Evolutionary conservation across 768 basidiomycete genomes (phyloP).

Genomic region (Suillus fuscotomentosus): DNA sequence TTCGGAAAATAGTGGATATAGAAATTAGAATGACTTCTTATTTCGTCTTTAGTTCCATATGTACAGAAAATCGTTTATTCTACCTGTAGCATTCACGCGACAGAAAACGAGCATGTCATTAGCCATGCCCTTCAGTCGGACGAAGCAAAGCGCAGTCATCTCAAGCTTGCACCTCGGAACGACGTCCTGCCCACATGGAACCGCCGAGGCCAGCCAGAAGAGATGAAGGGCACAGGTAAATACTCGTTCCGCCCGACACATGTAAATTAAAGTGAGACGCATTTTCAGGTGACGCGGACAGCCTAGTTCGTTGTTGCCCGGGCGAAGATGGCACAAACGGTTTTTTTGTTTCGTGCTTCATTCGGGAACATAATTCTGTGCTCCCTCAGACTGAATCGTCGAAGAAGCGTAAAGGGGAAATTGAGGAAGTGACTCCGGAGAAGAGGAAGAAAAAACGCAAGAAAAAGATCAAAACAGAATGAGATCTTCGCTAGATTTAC

Average conservation of each 20-base stretch:
- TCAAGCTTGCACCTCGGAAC: slow-evolving; percentile 62
- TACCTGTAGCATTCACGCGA: slow-evolving; percentile 92
- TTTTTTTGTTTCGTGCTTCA: slow-evolving; percentile 96
- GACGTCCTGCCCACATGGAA: slow-evolving; percentile 82
- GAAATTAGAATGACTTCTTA: slow-evolving; percentile 6
- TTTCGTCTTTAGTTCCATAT: slow-evolving; percentile 56
- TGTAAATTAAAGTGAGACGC: not conserved
- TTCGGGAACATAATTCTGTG: slow-evolving; percentile 23
- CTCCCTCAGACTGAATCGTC: not conserved
- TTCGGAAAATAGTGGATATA: slow-evolving; percentile 4
- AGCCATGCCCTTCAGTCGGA: slow-evolving; percentile 65
- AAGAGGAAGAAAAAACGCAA: slow-evolving; percentile 17
- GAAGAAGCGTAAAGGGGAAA: slow-evolving; percentile 27
- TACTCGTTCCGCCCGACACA: slow-evolving; percentile 1
- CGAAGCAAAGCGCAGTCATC: slow-evolving; percentile 60
- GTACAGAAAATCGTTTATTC: slow-evolving; percentile 89
- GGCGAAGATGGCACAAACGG: slow-evolving; percentile 91
- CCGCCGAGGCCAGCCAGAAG: slow-evolving; percentile 70
- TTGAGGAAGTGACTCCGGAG: slow-evolving; percentile 12
- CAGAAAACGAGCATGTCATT: slow-evolving; percentile 93
- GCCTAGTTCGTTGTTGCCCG: slow-evolving; percentile 71
- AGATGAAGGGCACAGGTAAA: slow-evolving; percentile 57
- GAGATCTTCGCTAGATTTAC: not conserved
- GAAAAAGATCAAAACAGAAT: slow-evolving; percentile 12
- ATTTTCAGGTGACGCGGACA: slow-evolving; percentile 52